Base-by-base conservation (phyloP, 352 stramenopile genomes). In the Phytophthora pistaciae region DNA sequence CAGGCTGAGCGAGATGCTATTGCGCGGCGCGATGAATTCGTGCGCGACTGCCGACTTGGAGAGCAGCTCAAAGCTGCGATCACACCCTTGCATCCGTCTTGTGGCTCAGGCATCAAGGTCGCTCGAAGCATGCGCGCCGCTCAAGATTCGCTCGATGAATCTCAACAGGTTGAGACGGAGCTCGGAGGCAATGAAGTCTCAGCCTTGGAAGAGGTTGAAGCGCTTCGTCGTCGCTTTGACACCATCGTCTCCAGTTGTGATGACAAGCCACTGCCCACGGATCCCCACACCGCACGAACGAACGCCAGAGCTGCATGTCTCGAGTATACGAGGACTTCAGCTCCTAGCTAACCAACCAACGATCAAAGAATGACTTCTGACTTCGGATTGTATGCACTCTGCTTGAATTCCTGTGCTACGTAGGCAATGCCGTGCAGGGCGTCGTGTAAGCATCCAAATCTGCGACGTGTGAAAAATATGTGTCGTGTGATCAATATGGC, bases 31-130 rank as follows among this genome's bases (percentile, higher is more conserved):
- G 42, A 64, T 2, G 71, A 68, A 1, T 94, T 91, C 29, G 74
- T 88, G 49, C 72, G 56, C 18, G 85, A 94, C 33, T 93, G 85
- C 20, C 75, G 75, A 11, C 70, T 94, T 16, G 70, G 83, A 25
- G 73, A 88, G 60, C 64, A 74, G 38, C 74, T 93, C 27, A 87
- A 85, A 40, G 38, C 52, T 1, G 54, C 67, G 4, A 64, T 79
- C 38, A 81, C 77, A 5, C 80, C 80, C 2, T 48, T 46, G 25
- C 64, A 78, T 48, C 77, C 81, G 27, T 87, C 86, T 3, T 89
- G 83, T 55, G 86, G 86, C 1, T 69, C 86, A 16, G 81, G 68
- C 0, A 70, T 85, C 27, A 90, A 87, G 21, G 79, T 79, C 20
- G 79, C 74, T 16, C 82, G 82, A 3, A 83, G 55, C 5, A 83